phyloP scores from a whole-genome alignment of 108 stramenopile genomes.

The Seminavis robusta region DNA sequence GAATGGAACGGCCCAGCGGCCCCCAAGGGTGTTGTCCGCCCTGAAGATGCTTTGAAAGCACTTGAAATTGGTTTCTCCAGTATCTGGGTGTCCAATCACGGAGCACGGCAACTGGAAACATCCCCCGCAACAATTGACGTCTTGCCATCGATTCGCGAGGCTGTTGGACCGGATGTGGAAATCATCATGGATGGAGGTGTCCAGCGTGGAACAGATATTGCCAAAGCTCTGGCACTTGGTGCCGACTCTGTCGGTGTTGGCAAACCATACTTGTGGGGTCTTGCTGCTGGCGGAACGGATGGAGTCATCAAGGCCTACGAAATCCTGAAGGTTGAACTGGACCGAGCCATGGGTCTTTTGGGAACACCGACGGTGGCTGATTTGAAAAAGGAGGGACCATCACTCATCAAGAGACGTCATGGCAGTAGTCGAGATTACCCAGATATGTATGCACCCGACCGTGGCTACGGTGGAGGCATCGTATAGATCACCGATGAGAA shows the following conservation, averaged over 20 bases:
- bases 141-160: slow-evolving; percentile 90
- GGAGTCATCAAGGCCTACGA: slow-evolving; percentile 88
- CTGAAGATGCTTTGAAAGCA: slow-evolving; percentile 91
- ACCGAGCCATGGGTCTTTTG: slow-evolving; percentile 88
- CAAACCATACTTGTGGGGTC: slow-evolving; percentile 94
- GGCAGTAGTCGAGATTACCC: slow-evolving; percentile 81
- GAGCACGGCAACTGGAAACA: slow-evolving; percentile 96
- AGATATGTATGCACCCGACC: slow-evolving; percentile 81
- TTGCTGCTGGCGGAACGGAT: slow-evolving; percentile 86
- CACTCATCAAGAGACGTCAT: slow-evolving; percentile 76
- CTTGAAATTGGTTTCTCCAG: slow-evolving; percentile 92
- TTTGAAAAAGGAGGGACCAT: slow-evolving; percentile 87
- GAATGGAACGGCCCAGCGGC: slow-evolving; percentile 91
- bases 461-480: slow-evolving; percentile 90
- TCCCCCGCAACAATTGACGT: slow-evolving; percentile 94
- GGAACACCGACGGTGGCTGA: slow-evolving; percentile 85
- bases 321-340: slow-evolving; percentile 82
- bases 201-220: slow-evolving; percentile 96
- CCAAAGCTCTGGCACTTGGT: slow-evolving; percentile 94
- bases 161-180: slow-evolving; percentile 90
- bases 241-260: slow-evolving; percentile 95
- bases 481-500: slow-evolving; percentile 38
- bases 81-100: slow-evolving; percentile 98
- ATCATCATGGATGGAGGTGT: slow-evolving; percentile 97
- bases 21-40: slow-evolving; percentile 94